A percentile compares a stretch with the other conserved stretches of the same genome.
These are phyloP conservation scores for Trichoderma asperellum DNA, from an alignment of 2,329 filamentous ascomycete genomes.

Conservation along the genomic window DNA sequence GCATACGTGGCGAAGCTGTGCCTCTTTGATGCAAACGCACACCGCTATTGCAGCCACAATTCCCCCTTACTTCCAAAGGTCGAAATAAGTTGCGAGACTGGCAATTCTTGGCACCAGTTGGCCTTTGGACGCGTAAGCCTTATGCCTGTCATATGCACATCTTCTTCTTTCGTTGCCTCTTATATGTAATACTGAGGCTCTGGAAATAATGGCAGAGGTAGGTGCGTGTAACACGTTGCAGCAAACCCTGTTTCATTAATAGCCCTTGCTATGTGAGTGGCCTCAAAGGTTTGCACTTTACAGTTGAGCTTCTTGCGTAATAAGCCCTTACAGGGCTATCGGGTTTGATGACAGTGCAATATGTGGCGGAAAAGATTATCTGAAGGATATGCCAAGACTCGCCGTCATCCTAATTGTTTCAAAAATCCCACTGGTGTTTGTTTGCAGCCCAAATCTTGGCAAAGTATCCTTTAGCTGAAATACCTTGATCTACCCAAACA, in stretches of 20 bases:
- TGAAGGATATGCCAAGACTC: conserved; percentile 3
- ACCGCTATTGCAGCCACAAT: conserved; percentile 3
- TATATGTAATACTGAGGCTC: background rate
- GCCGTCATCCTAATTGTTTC: background rate
- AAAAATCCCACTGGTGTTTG: background rate
- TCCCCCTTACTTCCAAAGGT: background rate
- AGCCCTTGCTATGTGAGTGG: background rate
- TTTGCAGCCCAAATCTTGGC: background rate
- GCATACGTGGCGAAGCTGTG: background rate
- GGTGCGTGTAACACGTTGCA: background rate
- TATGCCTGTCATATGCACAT: background rate
- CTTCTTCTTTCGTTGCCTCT: background rate
- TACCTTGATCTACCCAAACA: background rate
- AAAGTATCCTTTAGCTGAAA: background rate
- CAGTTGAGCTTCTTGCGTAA: background rate
- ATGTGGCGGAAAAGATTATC: background rate
- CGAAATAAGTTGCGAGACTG: background rate
- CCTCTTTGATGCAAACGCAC: background rate
- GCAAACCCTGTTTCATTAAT: background rate
- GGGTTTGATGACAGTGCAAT: background rate
- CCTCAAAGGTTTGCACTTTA: background rate
- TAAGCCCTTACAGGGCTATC: background rate
- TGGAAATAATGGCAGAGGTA: background rate
- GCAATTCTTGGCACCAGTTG: background rate
- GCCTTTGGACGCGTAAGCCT: background rate